Evolutionary conservation across 352 stramenopile genomes (phyloP).

Genomic region (Globisporangium takayamanum): DNA sequence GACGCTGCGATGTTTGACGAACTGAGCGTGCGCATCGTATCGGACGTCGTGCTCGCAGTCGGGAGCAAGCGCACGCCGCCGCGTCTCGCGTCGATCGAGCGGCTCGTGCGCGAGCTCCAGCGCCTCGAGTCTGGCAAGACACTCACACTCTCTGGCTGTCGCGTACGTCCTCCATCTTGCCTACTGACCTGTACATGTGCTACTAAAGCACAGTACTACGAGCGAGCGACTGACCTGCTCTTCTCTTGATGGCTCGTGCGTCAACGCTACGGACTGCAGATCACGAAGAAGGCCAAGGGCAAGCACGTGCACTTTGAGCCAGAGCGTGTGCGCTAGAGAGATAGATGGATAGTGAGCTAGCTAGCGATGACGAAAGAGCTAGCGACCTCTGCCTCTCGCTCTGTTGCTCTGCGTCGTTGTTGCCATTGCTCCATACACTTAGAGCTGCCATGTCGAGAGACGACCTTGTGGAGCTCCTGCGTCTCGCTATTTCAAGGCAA

Average conservation of each 20-base stretch:
- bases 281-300: conserved; percentile 33
- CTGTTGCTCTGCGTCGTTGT: not conserved
- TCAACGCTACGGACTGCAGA: not conserved
- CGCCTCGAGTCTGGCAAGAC: conserved; percentile 55
- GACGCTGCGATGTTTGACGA: conserved; percentile 60
- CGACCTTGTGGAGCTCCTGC: too few species aligned
- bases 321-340: conserved; percentile 21
- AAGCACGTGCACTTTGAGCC: conserved; percentile 28
- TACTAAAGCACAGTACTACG: not conserved
- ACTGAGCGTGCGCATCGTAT: conserved; percentile 54
- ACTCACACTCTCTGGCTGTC: conserved; percentile 59
- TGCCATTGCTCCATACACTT: not conserved
- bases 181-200: not conserved
- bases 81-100: conserved; percentile 42
- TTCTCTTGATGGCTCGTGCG: too few species aligned
- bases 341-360: not conserved
- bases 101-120: conserved; percentile 38
- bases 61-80: conserved; percentile 55
- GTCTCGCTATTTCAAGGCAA: too few species aligned
- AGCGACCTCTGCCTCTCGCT: not conserved
- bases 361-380: too few species aligned
- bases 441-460: too few species aligned
- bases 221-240: too few species aligned
- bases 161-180: conserved; percentile 25
- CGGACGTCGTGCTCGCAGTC: conserved; percentile 39